A percentile compares a stretch with the other conserved stretches of the same genome.
phyloP scores from a whole-genome alignment of 2,329 filamentous ascomycete species.

The Talaromyces pinophilus region DNA sequence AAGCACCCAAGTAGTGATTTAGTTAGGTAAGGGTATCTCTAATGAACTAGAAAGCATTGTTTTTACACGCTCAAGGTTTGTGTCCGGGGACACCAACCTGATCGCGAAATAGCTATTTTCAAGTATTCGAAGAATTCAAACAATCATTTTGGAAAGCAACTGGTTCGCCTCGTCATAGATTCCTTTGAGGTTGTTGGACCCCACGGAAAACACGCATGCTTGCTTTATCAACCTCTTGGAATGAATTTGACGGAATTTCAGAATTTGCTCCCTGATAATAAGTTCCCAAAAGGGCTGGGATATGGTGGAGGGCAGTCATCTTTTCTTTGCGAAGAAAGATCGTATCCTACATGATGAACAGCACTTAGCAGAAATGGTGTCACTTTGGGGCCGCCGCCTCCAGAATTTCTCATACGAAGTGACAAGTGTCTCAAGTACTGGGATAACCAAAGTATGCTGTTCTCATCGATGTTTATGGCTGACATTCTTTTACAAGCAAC shows the following conservation, averaged over 20 bases:
- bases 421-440: too few species aligned
- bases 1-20: constrained; percentile 13
- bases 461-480: too few species aligned
- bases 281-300: constrained; percentile 26
- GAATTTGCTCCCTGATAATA: constrained; percentile 28
- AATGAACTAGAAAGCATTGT: constrained; percentile 22
- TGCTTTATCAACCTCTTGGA: too few species aligned
- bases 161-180: too few species aligned
- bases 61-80: constrained; percentile 27
- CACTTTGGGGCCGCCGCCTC: too few species aligned
- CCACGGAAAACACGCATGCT: too few species aligned
- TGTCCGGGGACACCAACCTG: constrained; percentile 21
- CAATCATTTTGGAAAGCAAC: not conserved
- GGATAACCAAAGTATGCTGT: too few species aligned
- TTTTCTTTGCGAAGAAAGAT: constrained; percentile 32
- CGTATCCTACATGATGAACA: constrained; percentile 30
- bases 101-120: constrained; percentile 32
- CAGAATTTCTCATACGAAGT: too few species aligned
- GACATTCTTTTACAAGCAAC: too few species aligned
- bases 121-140: constrained; percentile 23
- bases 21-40: constrained; percentile 3
- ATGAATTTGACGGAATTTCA: constrained; percentile 36
- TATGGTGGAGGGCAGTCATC: constrained; percentile 24
- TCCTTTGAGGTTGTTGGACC: too few species aligned
- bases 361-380: not conserved